Evolutionary conservation across 805 yeast species (phyloP).

Genomic region (Myxozyma vanderwaltii): DNA sequence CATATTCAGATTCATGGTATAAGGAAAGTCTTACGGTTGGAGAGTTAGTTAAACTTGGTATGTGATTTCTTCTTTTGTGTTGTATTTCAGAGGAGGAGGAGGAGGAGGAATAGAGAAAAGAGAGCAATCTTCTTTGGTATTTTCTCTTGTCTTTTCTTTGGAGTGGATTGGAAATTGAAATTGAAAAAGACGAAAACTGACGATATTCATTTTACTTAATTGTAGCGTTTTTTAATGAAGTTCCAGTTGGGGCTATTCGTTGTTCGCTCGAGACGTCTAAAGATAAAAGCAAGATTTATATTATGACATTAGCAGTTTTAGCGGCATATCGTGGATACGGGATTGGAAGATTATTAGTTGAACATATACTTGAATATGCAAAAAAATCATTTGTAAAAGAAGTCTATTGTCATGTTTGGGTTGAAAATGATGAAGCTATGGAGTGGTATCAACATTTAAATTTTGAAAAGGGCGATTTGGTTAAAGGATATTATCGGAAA

Average conservation of each 20-base stretch:
- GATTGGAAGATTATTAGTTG: constrained; percentile 61
- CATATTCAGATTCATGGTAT: constrained; percentile 57
- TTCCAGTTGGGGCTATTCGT: constrained; percentile 78
- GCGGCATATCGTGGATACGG: constrained; percentile 62
- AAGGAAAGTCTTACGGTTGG: constrained; percentile 50
- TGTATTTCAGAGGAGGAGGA: neutral
- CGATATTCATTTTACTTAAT: neutral
- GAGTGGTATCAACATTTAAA: constrained; percentile 58
- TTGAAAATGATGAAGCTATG: constrained; percentile 47
- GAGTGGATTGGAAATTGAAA: neutral
- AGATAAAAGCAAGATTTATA: constrained; percentile 50
- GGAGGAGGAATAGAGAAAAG: neutral
- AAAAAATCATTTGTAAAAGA: constrained; percentile 56
- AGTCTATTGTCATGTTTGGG: constrained; percentile 57
- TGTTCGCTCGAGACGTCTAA: constrained; percentile 46
- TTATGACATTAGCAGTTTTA: constrained; percentile 69
- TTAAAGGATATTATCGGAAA: constrained; percentile 52
- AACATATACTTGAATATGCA: constrained; percentile 59
- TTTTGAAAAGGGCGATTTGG: constrained; percentile 46
- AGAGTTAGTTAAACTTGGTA: constrained; percentile 56
- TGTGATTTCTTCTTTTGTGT: neutral
- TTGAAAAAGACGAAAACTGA: neutral
- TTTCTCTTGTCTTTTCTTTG: too few species aligned
- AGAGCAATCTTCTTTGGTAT: too few species aligned
- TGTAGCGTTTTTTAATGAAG: constrained; percentile 65